Evolutionary conservation across 1,284 basidiomycete species (phyloP), one percentile per base, ranked within the genome.

Genomic region (Pseudomicrostroma phylloplanum): DNA sequence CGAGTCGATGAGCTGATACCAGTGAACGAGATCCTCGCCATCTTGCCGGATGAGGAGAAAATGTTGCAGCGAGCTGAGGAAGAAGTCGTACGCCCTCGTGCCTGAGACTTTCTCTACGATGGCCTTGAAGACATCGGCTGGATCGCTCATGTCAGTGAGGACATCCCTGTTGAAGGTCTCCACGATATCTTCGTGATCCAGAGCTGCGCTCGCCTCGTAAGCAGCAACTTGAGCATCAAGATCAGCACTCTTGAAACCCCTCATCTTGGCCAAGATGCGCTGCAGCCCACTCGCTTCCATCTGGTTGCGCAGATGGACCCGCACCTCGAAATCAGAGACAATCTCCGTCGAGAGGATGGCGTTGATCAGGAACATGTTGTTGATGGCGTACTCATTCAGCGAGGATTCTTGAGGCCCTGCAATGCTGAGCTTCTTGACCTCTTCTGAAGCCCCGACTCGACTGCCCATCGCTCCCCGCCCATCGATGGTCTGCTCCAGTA

Each of bases 391-490:
- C 49, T 64, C 62, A 82, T 87, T 78, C 71, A 93, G 89, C 75
- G 88, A 88, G 71, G 91, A 93, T 62, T 93, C 91, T 67, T 88
- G 88, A 64, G 92, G 80, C 49, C 71, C 70, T 19, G 69, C 66
- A n/a, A 76, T 57, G 60, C 70, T 73, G 40, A 79, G 66, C 63
- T 73, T 86, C 75, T 85, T 86, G 63, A 94, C 85, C 67, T 96
- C 91, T 41, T 93, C 90, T 70, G 91, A 93, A 9, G 91, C 90
- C 1, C 96, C 94, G 8, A 98, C 94, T 56, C 90, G 81, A 76
- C 89, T 94, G 1, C 94, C 94, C 91, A 97, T 94, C 79, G 88
- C 89, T 1, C 96, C 94, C 63, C 92, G 83, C 1, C 92, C 92
- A 54, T 87, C 85, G 13, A 97, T 83, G 4, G 86, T 86, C 43